Evolutionary conservation across 257 asterid species (phyloP).

Genomic region (Sherardia arvensis): DNA sequence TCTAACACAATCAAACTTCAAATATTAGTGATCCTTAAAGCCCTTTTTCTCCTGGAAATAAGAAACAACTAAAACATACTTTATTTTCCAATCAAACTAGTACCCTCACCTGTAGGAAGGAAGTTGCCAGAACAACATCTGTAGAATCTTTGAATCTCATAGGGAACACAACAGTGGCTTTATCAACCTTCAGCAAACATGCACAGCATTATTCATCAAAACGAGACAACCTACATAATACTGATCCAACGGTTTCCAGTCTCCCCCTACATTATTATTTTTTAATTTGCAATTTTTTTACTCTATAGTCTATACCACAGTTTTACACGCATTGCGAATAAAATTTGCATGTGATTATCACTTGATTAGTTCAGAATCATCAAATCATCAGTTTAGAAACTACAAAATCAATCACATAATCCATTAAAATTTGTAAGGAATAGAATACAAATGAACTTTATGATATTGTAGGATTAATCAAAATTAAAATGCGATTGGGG

Average conservation of each 20-base stretch:
- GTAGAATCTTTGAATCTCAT: conserved; percentile 85
- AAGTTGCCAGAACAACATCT: conserved; percentile 79
- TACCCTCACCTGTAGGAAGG: conserved; percentile 72
- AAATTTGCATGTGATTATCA: not conserved
- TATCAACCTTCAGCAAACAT: conserved; percentile 45
- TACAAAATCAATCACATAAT: not conserved
- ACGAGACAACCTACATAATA: not conserved
- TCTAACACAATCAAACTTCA: not conserved
- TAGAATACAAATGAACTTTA: not conserved
- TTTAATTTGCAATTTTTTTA: too few species aligned
- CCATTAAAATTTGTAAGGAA: not conserved
- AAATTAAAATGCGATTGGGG: not conserved
- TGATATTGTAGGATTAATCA: not conserved
- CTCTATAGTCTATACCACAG: too few species aligned
- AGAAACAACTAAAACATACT: conserved; percentile 3
- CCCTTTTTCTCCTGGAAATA: not conserved
- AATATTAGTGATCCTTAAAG: not conserved
- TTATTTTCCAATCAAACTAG: not conserved
- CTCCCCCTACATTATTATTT: too few species aligned
- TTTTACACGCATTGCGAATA: too few species aligned
- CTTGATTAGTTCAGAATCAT: too few species aligned
- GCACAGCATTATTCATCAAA: conserved; percentile 1
- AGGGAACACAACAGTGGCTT: conserved; percentile 70
- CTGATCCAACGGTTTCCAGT: too few species aligned
- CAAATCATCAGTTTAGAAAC: not conserved